These are phyloP conservation scores for Neonectria ditissima DNA, from an alignment of 2,329 filamentous ascomycete genomes.

Conservation along the genomic window DNA sequence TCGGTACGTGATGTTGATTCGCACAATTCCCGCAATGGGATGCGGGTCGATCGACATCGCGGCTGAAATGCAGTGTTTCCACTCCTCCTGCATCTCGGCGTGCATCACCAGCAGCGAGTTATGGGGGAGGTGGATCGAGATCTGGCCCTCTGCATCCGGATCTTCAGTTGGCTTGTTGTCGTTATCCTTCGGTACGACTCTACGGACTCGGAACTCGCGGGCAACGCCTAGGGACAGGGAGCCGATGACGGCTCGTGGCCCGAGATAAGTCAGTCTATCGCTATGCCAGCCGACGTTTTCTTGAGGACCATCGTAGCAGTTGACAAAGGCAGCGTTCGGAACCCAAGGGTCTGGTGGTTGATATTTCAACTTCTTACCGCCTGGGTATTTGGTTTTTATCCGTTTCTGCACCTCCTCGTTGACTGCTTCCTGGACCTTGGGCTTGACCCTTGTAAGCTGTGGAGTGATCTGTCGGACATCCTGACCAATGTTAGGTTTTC, in stretches of 20 bases:
- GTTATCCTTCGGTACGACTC: constrained; percentile 72
- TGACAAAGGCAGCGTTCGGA: constrained; percentile 93
- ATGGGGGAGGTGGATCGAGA: constrained; percentile 92
- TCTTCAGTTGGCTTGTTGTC: constrained; percentile 55
- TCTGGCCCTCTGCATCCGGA: constrained; percentile 81
- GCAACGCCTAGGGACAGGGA: constrained; percentile 91
- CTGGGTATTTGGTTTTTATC: constrained; percentile 75
- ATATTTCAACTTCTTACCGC: constrained; percentile 78
- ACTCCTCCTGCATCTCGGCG: constrained; percentile 96
- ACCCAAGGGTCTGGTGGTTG: constrained; percentile 81
- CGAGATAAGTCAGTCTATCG: constrained; percentile 93
- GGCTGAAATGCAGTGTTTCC: constrained; percentile 89
- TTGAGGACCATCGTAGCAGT: constrained; percentile 86
- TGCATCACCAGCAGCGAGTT: constrained; percentile 97
- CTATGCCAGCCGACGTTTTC: constrained; percentile 93
- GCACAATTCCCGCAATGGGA: constrained; percentile 79
- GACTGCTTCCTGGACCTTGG: constrained; percentile 78
- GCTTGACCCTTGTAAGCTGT: constrained; percentile 76
- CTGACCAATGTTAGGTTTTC: constrained; percentile 49
- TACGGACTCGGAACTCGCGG: constrained; percentile 90
- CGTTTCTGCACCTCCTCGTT: constrained; percentile 81
- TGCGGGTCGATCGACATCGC: constrained; percentile 85
- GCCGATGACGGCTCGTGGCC: constrained; percentile 88
- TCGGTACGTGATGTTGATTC: constrained; percentile 95
- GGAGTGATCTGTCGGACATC: constrained; percentile 83